Percentiles rank a stretch among this genome's conserved stretches.
These are phyloP conservation scores for Diatrype stigma DNA, from an alignment of 2,329 filamentous ascomycete species.

Conservation along the genomic window DNA sequence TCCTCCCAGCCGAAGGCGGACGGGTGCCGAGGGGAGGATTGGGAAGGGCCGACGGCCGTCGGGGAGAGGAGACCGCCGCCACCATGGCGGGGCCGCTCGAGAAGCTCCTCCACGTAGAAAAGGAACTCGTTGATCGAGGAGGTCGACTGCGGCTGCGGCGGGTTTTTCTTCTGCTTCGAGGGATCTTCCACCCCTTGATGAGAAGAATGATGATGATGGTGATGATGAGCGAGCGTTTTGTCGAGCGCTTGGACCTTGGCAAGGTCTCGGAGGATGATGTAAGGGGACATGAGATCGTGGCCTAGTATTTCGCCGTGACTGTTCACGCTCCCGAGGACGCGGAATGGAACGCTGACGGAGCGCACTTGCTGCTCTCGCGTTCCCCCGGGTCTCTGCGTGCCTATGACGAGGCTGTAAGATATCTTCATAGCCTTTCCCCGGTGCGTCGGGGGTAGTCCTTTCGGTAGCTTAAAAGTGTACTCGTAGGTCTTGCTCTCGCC, in stretches of 20 bases:
- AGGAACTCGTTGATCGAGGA: slow-evolving; percentile 64
- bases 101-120: slow-evolving; percentile 70
- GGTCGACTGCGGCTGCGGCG: slow-evolving; percentile 23
- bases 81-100: slow-evolving; percentile 51
- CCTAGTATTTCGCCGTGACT: slow-evolving; percentile 81
- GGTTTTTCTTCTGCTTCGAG: slow-evolving; percentile 23
- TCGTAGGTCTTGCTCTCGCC: slow-evolving; percentile 86
- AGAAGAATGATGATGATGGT: no score
- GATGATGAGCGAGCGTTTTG: slow-evolving; percentile 21
- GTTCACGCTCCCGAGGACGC: slow-evolving; percentile 90
- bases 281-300: slow-evolving; percentile 91
- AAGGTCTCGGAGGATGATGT: slow-evolving; percentile 81
- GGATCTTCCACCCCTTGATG: slow-evolving; percentile 11
- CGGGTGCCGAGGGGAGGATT: slow-evolving; percentile 49
- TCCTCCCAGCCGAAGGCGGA: slow-evolving; percentile 52
- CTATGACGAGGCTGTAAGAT: slow-evolving; percentile 83
- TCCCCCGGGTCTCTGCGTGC: slow-evolving; percentile 80
- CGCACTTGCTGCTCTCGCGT: slow-evolving; percentile 77
- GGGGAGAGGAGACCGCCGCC: slow-evolving; percentile 67
- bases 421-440: slow-evolving; percentile 93
- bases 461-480: slow-evolving; percentile 81
- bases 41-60: slow-evolving; percentile 54
- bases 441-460: slow-evolving; percentile 85
- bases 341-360: slow-evolving; percentile 88
- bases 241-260: slow-evolving; percentile 60